These are phyloP conservation scores for Pholiota conissans DNA, from an alignment of 768 basidiomycete species.

Conservation along the genomic window DNA sequence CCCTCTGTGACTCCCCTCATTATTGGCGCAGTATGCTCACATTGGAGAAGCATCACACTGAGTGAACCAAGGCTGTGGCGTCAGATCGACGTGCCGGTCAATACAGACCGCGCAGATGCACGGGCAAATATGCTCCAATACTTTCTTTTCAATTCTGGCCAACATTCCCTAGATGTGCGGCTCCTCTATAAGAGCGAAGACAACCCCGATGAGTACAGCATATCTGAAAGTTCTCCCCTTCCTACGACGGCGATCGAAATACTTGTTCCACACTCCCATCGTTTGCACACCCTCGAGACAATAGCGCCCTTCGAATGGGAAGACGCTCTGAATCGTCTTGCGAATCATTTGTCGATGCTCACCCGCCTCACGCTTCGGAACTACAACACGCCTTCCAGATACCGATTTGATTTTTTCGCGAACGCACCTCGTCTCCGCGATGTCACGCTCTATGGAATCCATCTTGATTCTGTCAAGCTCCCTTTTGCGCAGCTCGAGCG, in stretches of 20 bases:
- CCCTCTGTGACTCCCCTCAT: too few species aligned
- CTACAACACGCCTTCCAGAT: slow-evolving; percentile 11
- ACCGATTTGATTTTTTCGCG: slow-evolving; percentile 14
- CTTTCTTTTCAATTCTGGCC: slow-evolving; percentile 17
- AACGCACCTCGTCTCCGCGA: slow-evolving; percentile 14
- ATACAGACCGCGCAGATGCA: slow-evolving; percentile 9
- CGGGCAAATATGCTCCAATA: slow-evolving; percentile 17
- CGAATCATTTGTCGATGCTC: slow-evolving; percentile 13
- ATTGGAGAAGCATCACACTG: too few species aligned
- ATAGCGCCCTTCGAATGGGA: slow-evolving; percentile 20
- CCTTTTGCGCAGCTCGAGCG: slow-evolving; percentile 18
- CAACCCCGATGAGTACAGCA: slow-evolving; percentile 5
- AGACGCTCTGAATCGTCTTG: slow-evolving; percentile 3
- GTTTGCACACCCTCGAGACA: slow-evolving; percentile 21
- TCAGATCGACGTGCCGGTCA: too few species aligned
- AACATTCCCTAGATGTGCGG: slow-evolving; percentile 16
- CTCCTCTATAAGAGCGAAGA: slow-evolving; percentile 19
- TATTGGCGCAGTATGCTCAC: too few species aligned
- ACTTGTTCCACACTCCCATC: slow-evolving; percentile 12
- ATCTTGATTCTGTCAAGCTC: slow-evolving; percentile 12
- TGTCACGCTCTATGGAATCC: slow-evolving; percentile 17
- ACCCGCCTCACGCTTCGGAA: slow-evolving; percentile 16
- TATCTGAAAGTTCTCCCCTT: too few species aligned
- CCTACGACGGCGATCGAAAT: slow-evolving; percentile 16
- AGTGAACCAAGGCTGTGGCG: too few species aligned